Conservation (phyloP, 169 alveolate genomes). For the Besnoitia besnoiti region DNA sequence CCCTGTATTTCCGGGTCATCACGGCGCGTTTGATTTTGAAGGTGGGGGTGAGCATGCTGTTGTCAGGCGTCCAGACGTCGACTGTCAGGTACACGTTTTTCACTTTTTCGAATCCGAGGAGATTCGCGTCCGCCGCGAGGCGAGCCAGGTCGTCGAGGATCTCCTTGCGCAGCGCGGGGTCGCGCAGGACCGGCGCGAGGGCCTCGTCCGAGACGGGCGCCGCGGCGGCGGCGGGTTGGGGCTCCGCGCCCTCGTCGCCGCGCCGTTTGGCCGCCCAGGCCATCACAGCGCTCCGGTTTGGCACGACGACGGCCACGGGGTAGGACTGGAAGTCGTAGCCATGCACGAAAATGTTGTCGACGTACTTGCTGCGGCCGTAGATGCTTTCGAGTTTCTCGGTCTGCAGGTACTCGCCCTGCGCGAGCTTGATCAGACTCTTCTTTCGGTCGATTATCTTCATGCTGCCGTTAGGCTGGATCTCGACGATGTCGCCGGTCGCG, state of each 20-base stretch:
- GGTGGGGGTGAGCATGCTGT: conserved; percentile 72
- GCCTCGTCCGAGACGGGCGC: neutral
- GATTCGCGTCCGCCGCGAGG: conserved; percentile 25
- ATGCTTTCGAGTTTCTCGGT: conserved; percentile 91
- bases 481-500: conserved; percentile 94
- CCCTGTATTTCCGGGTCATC: neutral
- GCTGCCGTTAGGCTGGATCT: conserved; percentile 62
- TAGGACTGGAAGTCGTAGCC: conserved; percentile 77
- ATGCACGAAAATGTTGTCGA: conserved; percentile 86
- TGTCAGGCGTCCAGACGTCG: conserved; percentile 68
- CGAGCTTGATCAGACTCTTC: conserved; percentile 93
- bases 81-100: conserved; percentile 39
- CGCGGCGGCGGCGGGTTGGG: neutral
- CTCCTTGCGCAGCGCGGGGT: neutral
- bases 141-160: neutral
- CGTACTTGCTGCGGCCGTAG: conserved; percentile 77
- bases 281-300: conserved; percentile 40
- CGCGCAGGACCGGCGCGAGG: neutral
- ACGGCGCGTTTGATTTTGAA: conserved; percentile 68
- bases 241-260: neutral
- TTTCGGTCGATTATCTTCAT: conserved; percentile 92
- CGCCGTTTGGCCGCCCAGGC: conserved; percentile 28
- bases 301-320: conserved; percentile 63
- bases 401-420: conserved; percentile 95
- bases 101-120: conserved; percentile 62